Evolutionary conservation across 768 basidiomycete genomes (phyloP).

Genomic region (Lactarius hatsudake): DNA sequence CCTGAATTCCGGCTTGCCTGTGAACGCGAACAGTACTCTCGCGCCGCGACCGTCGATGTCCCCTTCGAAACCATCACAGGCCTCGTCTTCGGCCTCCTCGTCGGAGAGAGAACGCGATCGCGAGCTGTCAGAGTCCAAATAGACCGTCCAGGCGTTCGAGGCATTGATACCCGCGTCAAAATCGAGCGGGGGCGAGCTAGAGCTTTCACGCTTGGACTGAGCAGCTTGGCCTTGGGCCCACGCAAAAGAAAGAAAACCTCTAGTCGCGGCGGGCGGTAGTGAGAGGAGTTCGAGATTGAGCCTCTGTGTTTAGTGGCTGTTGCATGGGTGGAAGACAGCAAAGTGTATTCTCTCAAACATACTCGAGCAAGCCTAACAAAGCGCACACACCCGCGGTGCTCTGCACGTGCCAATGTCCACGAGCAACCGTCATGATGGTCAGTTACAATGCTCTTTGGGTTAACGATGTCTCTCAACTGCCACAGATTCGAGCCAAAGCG

Average conservation of each 20-base stretch:
- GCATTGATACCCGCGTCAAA: slow-evolving; percentile 80
- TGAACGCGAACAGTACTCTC: slow-evolving; percentile 69
- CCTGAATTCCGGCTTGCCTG: slow-evolving; percentile 71
- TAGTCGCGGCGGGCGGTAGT: slow-evolving; percentile 23
- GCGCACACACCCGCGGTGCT: background rate
- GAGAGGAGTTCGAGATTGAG: slow-evolving; percentile 14
- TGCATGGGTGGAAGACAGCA: slow-evolving; percentile 10
- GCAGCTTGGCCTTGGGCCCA: slow-evolving; percentile 19
- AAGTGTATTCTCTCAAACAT: slow-evolving; percentile 1
- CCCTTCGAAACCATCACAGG: slow-evolving; percentile 34
- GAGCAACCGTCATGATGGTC: slow-evolving; percentile 18
- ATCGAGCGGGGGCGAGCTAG: slow-evolving; percentile 32
- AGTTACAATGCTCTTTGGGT: background rate
- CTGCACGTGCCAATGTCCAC: slow-evolving; percentile 15
- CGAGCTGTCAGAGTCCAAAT: slow-evolving; percentile 40
- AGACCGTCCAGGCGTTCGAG: slow-evolving; percentile 73
- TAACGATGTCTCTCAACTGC: background rate
- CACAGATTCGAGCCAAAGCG: background rate
- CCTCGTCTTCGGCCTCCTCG: slow-evolving; percentile 40
- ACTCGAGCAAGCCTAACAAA: background rate
- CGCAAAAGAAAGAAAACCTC: slow-evolving; percentile 19
- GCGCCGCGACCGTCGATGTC: slow-evolving; percentile 48
- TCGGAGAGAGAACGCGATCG: slow-evolving; percentile 49
- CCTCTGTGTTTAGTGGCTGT: slow-evolving; percentile 1
- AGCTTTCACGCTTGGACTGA: slow-evolving; percentile 9